Evolutionary conservation across 495 filamentous ascomycete species (phyloP).

Genomic region (Penicillium egyptiacum): DNA sequence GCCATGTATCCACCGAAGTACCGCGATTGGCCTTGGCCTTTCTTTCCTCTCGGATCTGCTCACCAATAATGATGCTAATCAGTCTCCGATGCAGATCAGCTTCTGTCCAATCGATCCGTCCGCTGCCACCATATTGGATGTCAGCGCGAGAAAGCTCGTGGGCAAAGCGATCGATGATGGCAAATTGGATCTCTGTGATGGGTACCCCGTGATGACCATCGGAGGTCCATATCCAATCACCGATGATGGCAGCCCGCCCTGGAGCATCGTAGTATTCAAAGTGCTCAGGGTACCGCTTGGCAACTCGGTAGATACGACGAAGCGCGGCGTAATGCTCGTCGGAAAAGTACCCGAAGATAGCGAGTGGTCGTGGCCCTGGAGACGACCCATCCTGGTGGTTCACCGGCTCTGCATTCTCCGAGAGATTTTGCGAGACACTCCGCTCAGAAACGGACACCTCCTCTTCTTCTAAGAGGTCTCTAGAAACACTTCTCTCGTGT

Average conservation of each 20-base stretch:
- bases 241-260: constrained; percentile 42
- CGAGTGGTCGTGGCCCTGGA: constrained; percentile 27
- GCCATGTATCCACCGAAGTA: constrained; percentile 35
- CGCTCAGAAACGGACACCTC: constrained; percentile 10
- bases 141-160: constrained; percentile 42
- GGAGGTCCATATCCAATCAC: constrained; percentile 50
- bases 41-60: constrained; percentile 44
- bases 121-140: constrained; percentile 40
- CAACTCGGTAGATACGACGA: constrained; percentile 43
- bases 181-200: constrained; percentile 48
- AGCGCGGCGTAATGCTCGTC: constrained; percentile 45
- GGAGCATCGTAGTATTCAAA: constrained; percentile 42
- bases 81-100: constrained; percentile 47
- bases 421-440: constrained; percentile 3
- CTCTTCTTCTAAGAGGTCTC: constrained; percentile 4
- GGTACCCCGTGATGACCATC: constrained; percentile 45
- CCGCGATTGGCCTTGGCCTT: constrained; percentile 30
- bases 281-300: constrained; percentile 40
- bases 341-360: constrained; percentile 46
- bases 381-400: constrained; percentile 16
- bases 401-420: constrained; percentile 12
- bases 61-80: constrained; percentile 51
- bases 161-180: constrained; percentile 47
- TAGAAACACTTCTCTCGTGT: background rate
- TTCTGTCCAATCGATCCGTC: constrained; percentile 47